Conservation (phyloP, 768 basidiomycete genomes). For the Lactarius evosmus region DNA sequence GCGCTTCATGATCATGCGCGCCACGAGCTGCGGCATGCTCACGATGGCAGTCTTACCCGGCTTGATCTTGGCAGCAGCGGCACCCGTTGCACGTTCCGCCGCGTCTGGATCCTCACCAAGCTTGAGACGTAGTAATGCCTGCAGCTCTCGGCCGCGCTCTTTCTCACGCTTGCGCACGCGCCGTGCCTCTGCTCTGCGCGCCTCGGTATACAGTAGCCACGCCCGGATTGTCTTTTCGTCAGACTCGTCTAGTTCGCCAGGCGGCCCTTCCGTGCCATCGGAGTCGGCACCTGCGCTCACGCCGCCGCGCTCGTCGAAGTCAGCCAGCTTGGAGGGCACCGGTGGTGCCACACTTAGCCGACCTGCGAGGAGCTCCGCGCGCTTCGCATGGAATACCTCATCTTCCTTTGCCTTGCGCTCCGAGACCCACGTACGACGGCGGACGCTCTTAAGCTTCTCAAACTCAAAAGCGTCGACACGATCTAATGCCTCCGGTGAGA, state of each 20-base stretch:
- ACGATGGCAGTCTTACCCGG: constrained; percentile 27
- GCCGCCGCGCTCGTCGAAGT: constrained; percentile 33
- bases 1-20: constrained; percentile 47
- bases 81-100: constrained; percentile 30
- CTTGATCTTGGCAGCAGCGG: constrained; percentile 7
- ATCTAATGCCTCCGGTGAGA: constrained; percentile 12
- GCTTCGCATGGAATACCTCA: constrained; percentile 21
- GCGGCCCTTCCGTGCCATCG: constrained; percentile 38
- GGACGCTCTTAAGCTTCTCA: constrained; percentile 22
- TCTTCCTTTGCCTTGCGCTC: constrained; percentile 28
- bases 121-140: constrained; percentile 55
- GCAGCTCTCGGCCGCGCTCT: constrained; percentile 55
- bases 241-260: constrained; percentile 31
- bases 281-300: constrained; percentile 33
- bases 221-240: constrained; percentile 29
- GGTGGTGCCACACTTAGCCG: constrained; percentile 24
- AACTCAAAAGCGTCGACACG: constrained; percentile 23
- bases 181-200: constrained; percentile 41
- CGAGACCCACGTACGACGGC: constrained; percentile 23
- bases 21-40: constrained; percentile 43
- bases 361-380: constrained; percentile 23
- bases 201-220: constrained; percentile 34
- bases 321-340: constrained; percentile 26
- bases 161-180: constrained; percentile 48
- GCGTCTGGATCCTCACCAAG: constrained; percentile 35